Base-by-base conservation (phyloP, 257 asterid species). In the Rhazya stricta region DNA sequence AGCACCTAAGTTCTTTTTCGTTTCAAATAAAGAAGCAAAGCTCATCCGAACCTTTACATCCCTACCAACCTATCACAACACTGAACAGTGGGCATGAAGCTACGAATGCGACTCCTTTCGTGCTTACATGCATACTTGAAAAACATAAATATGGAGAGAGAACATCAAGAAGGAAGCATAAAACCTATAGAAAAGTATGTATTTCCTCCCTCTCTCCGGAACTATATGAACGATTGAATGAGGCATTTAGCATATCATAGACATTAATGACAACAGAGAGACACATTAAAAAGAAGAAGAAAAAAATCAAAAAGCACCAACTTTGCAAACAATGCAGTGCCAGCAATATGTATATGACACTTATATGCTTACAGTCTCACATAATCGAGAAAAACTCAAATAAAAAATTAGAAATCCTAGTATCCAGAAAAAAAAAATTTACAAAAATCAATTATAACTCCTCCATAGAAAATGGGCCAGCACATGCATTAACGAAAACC, bases 371-470 rank as follows among this genome's bases (percentile, higher is more conserved):
- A n/a, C n/a, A n/a, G n/a, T n/a, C n/a, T 58, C n/a, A 32, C 42
- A 61, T 2, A 34, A 61, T 10, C 29, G 10, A 30, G 41, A 61
- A 61, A 61, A 29, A 61, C 16, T 61, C 67, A 25, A 65, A 19
- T 13, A 27, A 37, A 66, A 66, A 37, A 65, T 65, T 36, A 36
- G 16, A 65, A 65, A 29, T 65, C 69, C 68, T 34, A 62, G 68
- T 5, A 62, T 30, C n/a, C 2, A 48, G 15, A 4, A 1, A 63
- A 63, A 32, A 34, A 10, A 32, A n/a, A n/a, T n/a, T n/a, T n/a
- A 16, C 27, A 46, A 6, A 48, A 12, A 13, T 0, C 15, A 5
- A 12, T 57, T 25, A n/a, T 1, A 57, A 57, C 32, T 57, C 34
- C n/a, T n/a, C n/a, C 27, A 19, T 6, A 63, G 7, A 9, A 1